phyloP scores from a whole-genome alignment of 441 rosid species.

The Jatropha multifida region DNA sequence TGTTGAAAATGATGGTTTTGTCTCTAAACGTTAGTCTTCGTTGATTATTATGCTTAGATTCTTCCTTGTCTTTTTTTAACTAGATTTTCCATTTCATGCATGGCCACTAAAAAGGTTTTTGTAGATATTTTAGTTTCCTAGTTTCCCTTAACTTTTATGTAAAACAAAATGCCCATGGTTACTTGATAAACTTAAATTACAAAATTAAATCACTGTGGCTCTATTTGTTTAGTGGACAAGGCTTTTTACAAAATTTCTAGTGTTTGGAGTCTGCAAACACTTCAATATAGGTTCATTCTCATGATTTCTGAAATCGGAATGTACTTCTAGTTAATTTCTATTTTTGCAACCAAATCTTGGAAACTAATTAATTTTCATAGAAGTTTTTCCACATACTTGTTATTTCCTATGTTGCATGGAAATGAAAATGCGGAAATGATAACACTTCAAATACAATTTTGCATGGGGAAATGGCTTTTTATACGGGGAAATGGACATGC shows the following conservation, averaged over 20 bases:
- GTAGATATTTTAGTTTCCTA: not conserved
- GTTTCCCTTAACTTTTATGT: not conserved
- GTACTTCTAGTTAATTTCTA: not conserved
- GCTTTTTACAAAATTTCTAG: not conserved
- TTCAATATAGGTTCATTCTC: not conserved
- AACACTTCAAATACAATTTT: too few relatives aligned
- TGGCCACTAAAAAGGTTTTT: not conserved
- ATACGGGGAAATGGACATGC: too few relatives aligned
- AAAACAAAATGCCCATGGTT: not conserved
- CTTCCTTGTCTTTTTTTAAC: not conserved
- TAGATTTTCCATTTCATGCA: conserved; percentile 10
- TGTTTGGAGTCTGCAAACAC: not conserved
- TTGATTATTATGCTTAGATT: not conserved
- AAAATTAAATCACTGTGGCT: not conserved
- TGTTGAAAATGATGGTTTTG: conserved; percentile 19
- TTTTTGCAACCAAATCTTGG: not conserved
- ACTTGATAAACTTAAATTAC: not conserved
- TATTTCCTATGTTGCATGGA: not conserved
- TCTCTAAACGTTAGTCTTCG: not conserved
- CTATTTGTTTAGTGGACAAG: not conserved
- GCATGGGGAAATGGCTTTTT: too few relatives aligned
- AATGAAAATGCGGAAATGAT: too few relatives aligned
- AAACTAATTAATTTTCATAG: not conserved
- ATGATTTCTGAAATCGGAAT: not conserved
- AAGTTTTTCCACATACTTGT: not conserved